These are phyloP conservation scores for Sinapis alba DNA, from an alignment of 441 rosid species.

Conservation along the genomic window DNA sequence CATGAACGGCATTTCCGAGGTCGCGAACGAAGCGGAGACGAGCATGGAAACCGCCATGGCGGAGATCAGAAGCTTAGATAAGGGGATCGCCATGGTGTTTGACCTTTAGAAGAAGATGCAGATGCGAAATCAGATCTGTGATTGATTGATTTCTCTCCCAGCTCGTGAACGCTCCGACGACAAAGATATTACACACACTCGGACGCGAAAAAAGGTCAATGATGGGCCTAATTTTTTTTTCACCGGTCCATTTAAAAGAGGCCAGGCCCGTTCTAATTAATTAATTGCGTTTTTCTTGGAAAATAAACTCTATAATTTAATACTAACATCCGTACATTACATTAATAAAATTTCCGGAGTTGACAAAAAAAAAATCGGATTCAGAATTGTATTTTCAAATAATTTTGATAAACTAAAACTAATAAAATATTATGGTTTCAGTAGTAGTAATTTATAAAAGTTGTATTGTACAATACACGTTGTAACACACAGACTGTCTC, in stretches of 20 bases:
- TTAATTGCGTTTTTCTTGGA: background rate
- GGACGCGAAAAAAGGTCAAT: background rate
- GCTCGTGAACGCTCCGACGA: constrained; percentile 21
- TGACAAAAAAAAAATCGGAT: background rate
- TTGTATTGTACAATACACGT: background rate
- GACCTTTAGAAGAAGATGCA: background rate
- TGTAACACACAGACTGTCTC: background rate
- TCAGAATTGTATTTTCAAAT: background rate
- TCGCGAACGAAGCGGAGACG: constrained; percentile 55
- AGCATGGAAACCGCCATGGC: constrained; percentile 47
- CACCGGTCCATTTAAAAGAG: constrained; percentile 5
- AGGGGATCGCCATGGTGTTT: constrained; percentile 23
- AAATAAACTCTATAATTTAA: background rate
- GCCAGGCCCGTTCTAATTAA: constrained; percentile 23
- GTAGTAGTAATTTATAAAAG: background rate
- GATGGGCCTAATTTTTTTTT: constrained; percentile 7
- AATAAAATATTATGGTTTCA: background rate
- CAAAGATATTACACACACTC: constrained; percentile 15
- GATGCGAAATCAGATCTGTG: constrained; percentile 37
- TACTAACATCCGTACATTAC: background rate
- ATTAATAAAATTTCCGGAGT: background rate
- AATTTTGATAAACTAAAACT: background rate
- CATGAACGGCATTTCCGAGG: constrained; percentile 79
- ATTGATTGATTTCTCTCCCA: constrained; percentile 29
- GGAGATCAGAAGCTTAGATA: constrained; percentile 39